phyloP scores from a whole-genome alignment of 1,284 basidiomycete species.

The Sporisorium exsertum region DNA sequence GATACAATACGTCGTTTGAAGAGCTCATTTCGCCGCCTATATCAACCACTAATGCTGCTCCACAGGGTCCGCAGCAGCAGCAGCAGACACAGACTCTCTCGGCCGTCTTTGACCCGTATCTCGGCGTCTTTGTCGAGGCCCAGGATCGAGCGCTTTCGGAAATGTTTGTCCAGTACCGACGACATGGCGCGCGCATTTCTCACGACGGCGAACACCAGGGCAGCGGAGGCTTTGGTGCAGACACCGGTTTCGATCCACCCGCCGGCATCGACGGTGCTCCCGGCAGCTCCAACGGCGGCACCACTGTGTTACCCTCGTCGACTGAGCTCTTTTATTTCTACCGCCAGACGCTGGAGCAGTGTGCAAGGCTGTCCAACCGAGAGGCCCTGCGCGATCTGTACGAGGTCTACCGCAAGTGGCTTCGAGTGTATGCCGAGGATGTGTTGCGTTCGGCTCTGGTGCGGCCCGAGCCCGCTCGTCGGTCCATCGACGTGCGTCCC shows the following conservation, averaged over 20 bases:
- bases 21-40: conserved; percentile 35
- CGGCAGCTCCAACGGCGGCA: conserved; percentile 73
- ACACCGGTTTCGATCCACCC: conserved; percentile 74
- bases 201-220: conserved; percentile 30
- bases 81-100: conserved; percentile 71
- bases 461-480: conserved; percentile 71
- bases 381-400: conserved; percentile 63
- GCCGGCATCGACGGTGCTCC: conserved; percentile 72
- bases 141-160: conserved; percentile 79
- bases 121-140: conserved; percentile 92
- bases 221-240: conserved; percentile 63
- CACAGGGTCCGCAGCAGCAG: conserved; percentile 2
- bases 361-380: conserved; percentile 74
- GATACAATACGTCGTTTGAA: conserved; percentile 52
- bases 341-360: conserved; percentile 92
- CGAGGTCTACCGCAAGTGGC: conserved; percentile 84
- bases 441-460: conserved; percentile 79
- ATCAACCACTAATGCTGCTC: neutral
- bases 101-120: conserved; percentile 88
- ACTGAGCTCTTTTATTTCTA: conserved; percentile 98
- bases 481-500: conserved; percentile 54
- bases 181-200: conserved; percentile 38
- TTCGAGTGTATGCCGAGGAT: conserved; percentile 88
- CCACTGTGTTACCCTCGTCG: conserved; percentile 85
- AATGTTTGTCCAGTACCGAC: conserved; percentile 52